Evolutionary conservation across 2,329 filamentous ascomycete genomes (phyloP), one percentile per base, ranked within the genome.

Genomic region (Hymenoscyphus linearis): DNA sequence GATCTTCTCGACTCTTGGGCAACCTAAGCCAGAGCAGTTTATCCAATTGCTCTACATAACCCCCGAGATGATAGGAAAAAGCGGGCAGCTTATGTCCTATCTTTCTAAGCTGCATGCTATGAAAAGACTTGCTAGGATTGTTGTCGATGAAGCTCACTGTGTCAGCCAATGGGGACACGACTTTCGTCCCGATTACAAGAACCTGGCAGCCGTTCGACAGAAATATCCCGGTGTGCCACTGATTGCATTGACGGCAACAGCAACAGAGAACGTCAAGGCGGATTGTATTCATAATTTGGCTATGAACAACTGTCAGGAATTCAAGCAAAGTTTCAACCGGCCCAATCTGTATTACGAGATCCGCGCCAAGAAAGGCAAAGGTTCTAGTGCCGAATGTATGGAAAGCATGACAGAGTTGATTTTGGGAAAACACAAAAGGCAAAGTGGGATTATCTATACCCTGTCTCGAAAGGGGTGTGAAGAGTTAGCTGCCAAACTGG

Each of bases 101-200:
- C 80, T 99, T 65, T 77, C 84, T 57, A 79, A 78, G 2, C 79
- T 99, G n/a, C 83, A 96, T 73, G 75, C 76, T 14, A 85, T 85
- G 57, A 79, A 82, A 3, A 90, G 88, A 68, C 84, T 99, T 58
- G 93, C 96, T 16, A 86, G 95, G 27, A 85, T 99, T 55, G 95
- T 99, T 58, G 96, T 99, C 65, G 95, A 99, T 68, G 96, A 99
- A 76, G 95, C 95, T n/a, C 95, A 99, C 74, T 99, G 95, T 74
- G 93, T 99, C 27, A 98, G 95, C 74, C 93, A 99, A 78, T 99
- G 95, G 95, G 95, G 95, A 0, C 95, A 99, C 69, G 95, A 99
- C 74, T 99, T 99, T 73, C 86, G 96, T 53, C 93, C 93, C 0
- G 93, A 98, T 73, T 99, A 99, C 78, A 96, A 96, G 74, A 83